Evolutionary conservation across 2,329 filamentous ascomycete species (phyloP).

Genomic region (Drechslera avenae): DNA sequence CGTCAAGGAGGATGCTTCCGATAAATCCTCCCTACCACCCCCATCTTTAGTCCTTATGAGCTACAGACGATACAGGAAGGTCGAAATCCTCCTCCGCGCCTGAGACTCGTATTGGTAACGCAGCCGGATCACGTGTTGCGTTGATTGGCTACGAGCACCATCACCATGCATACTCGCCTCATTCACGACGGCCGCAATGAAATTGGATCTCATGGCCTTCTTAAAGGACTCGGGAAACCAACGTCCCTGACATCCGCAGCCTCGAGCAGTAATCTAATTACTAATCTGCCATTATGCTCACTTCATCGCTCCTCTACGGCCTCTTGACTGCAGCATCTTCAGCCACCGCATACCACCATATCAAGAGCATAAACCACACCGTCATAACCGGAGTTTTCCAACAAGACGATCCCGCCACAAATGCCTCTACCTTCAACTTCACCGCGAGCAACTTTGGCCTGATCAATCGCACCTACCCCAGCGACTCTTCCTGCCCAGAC

Average conservation of each 20-base stretch:
- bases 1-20: too few relatives aligned
- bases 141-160: constrained; percentile 28
- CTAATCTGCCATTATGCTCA: constrained; percentile 17
- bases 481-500: constrained; percentile 51
- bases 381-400: constrained; percentile 67
- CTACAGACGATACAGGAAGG: constrained; percentile 13
- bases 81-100: neutral
- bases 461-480: constrained; percentile 65
- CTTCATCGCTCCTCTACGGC: constrained; percentile 22
- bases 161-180: neutral
- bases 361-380: constrained; percentile 61
- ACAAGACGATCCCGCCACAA: constrained; percentile 65
- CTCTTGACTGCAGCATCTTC: constrained; percentile 25
- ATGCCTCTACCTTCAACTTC: constrained; percentile 59
- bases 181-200: constrained; percentile 3
- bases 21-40: neutral
- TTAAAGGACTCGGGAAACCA: constrained; percentile 10
- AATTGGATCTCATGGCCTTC: constrained; percentile 5
- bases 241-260: neutral
- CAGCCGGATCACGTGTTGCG: constrained; percentile 31
- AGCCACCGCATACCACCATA: constrained; percentile 19
- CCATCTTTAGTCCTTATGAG: constrained; percentile 6
- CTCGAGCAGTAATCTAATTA: neutral
- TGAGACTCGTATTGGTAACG: constrained; percentile 10
- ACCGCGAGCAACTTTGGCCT: constrained; percentile 65